Evolutionary conservation across 306 rosid genomes (phyloP), one percentile per base, ranked within the genome.

Genomic region (Rosa rugosa): DNA sequence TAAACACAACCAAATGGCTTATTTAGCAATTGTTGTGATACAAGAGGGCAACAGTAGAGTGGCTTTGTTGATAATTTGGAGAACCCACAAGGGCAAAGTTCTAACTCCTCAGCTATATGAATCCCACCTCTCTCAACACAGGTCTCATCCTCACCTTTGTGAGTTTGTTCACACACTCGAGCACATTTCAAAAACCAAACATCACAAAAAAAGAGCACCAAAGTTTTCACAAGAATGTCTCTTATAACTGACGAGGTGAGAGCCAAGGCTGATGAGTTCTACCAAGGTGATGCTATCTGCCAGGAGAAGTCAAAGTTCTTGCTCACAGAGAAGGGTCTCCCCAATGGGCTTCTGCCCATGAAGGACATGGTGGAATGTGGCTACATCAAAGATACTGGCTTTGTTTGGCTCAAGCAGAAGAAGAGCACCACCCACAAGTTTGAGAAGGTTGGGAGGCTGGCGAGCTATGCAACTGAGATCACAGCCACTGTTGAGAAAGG

Each of bases 361-460:
- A 77, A 87, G 5, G 99, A 94, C 87, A 83, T 95, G 4, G 88
- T 60, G 36, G 99, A 95, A 77, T 90, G 96, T 44, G 99, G 99
- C 8, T 82, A 81, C 75, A 85, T 89, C 77, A 79, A 82, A 22
- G 93, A 90, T 13, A 80, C 86, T 0, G 99, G 99, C 7, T 90
- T 87, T n/a, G 98, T 93, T 47, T 91, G 99, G 99, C 86, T 96
- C 5, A 96, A 86, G 87, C 98, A 93, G 75, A 90, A 91, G 81
- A 88, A 88, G 77, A 81, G 59, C 47, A 38, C 1, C 0, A 87
- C 87, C 45, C 99, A 95, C 93, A 93, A 90, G 81, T 96, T 93
- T 22, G 91, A 96, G 0, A 85, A 93, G 85, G 86, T 96, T 10
- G 96, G 93, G 27, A 95, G 78, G 84, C 87, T 77, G 0, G 94